These are phyloP conservation scores for Lentinula raphanica DNA, from an alignment of 768 basidiomycete species.

Conservation along the genomic window DNA sequence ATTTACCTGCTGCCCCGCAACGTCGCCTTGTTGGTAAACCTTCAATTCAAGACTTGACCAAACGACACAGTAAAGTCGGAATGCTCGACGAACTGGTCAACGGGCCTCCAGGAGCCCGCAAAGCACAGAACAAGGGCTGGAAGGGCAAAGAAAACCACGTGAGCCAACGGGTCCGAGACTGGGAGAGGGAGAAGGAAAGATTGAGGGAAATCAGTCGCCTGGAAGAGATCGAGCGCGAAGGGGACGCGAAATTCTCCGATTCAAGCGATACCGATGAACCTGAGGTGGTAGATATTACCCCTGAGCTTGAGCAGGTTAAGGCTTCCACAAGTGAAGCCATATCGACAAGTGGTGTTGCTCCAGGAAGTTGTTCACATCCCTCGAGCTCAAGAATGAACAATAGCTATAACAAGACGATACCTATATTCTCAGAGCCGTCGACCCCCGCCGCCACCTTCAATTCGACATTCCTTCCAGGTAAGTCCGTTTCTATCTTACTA, in stretches of 20 bases:
- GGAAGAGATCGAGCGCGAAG: conserved; percentile 52
- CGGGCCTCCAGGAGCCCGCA: conserved; percentile 16
- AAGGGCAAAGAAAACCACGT: conserved; percentile 39
- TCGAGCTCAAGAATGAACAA: not conserved
- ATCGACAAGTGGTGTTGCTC: not conserved
- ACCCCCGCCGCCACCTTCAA: not conserved
- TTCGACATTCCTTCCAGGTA: conserved; percentile 4
- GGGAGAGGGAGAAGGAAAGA: conserved; percentile 68
- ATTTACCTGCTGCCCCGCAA: not conserved
- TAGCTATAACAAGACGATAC: not conserved
- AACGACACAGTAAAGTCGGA: conserved; percentile 22
- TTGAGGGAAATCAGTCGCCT: conserved; percentile 63
- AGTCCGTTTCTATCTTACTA: not conserved
- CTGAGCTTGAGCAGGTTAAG: conserved; percentile 24
- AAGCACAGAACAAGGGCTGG: conserved; percentile 4
- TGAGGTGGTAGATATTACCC: conserved; percentile 20
- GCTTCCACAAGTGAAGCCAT: not conserved
- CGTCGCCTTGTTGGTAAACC: conserved; percentile 8
- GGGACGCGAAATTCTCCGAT: conserved; percentile 28
- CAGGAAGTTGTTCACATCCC: not conserved
- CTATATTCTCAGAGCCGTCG: not conserved
- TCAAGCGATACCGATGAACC: not conserved
- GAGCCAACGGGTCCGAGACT: conserved; percentile 64
- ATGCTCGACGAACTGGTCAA: conserved; percentile 37
- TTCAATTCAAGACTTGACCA: conserved; percentile 7